Evolutionary conservation across 2,329 filamentous ascomycete species (phyloP), one percentile per base, ranked within the genome.

Genomic region (Fusarium sp.): DNA sequence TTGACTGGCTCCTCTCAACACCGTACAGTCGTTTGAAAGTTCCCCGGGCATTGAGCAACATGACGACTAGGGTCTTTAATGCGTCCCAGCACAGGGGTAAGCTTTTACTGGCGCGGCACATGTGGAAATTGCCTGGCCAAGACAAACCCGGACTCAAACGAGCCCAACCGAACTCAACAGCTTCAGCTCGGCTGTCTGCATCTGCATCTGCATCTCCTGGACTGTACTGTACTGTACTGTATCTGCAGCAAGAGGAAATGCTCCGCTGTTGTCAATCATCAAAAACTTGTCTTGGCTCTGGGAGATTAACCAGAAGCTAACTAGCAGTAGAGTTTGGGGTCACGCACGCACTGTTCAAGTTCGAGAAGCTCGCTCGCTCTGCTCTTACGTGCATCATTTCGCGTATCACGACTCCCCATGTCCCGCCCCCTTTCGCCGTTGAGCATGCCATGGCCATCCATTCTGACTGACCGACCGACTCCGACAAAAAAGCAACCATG

Each of bases 41-140:
- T 35, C 48, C 53, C 47, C 24, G 50, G 36, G 48, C 26, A 50
- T 58, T 56, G 36, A 66, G 41, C 35, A 33, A 28, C 50, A 28
- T 38, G 20, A 38, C 39, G 48, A 54, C 63, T 54, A 59, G 56
- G 61, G 48, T 31, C 16, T 28, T 45, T 61, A 26, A 45, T 51
- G 47, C 56, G 50, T 47, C 51, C 65, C 65, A 67, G 56, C 48
- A 62, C 48, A 72, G 68, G 68, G 63, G 63, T 65, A 59, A 53
- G 44, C 63, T 60, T 64, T 62, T 53, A 58, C 57, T 66, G 61
- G 62, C 51, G 57, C 62, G 63, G 69, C 54, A 71, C 35, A 54
- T 71, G 69, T 72, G 69, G 69, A 71, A 69, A 71, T 71, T 72
- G 51, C 57, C 44, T 68, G 68, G n/a, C n/a, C n/a, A n/a, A n/a